Evolutionary conservation across 768 basidiomycete species (phyloP), one percentile per base, ranked within the genome.

Genomic region (Lactifluus pinguis): DNA sequence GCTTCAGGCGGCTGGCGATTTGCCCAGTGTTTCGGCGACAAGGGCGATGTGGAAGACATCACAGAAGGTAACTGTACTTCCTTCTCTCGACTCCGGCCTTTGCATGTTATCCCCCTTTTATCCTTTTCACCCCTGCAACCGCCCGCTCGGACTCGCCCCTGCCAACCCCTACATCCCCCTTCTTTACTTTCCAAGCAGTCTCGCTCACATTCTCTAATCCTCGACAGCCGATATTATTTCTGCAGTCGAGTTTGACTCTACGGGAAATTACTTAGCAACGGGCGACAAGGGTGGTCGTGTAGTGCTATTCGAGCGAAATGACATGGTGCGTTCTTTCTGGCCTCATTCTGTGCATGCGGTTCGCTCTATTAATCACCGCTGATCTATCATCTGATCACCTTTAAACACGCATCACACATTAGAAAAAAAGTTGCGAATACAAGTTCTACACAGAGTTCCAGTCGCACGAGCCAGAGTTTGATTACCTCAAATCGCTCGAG

Each of bases 361-460:
- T 39, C 47, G 48, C 56, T 45, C 59, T 54, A 51, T 21, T 21
- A 2, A 41, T 55, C 44, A 15, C 34, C 14, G 58, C 59, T 59
- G 42, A 58, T 66, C 50, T 29, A 53, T 36, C 54, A 55, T 6
- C 57, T 65, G 75, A 59, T 66, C 60, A 52, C 59, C 56, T 49
- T 32, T 30, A 6, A 38, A 47, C 48, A 9, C 29, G 38, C 56
- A 36, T 15, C 8, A 17, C 32, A 6, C 25, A 9, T 9, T 71
- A 97, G 93, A 98, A 99, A 90, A 98, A 97, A 74, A 93, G 94
- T 66, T 99, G 97, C 79, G 97, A 99, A 78, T 99, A 99, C 85
- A 98, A 98, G 75, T 99, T 99, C 76, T 98, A 98, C 75, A 99
- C 97, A 54, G 97, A 99, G 76, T 97, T 98, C 73, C 97, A 99